These are phyloP conservation scores for Blastobotrys parvus DNA, from an alignment of 805 yeast species.

Conservation along the genomic window DNA sequence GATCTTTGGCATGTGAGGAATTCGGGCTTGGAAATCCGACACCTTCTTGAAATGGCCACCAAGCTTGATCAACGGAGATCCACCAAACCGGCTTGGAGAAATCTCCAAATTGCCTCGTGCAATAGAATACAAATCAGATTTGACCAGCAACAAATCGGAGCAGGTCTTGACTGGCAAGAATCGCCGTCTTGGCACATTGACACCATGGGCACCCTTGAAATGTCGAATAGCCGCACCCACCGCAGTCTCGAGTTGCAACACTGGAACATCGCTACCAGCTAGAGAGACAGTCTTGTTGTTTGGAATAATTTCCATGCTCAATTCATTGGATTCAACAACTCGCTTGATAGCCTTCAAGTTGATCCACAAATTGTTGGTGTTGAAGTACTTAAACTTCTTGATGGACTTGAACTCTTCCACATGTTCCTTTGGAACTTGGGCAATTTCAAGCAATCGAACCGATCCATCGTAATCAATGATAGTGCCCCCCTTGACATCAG, in stretches of 20 bases:
- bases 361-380: conserved; percentile 97
- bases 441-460: conserved; percentile 90
- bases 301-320: conserved; percentile 92
- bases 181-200: conserved; percentile 95
- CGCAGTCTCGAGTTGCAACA: conserved; percentile 94
- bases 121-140: conserved; percentile 85
- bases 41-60: conserved; percentile 97
- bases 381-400: conserved; percentile 96
- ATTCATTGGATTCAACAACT: conserved; percentile 72
- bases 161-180: conserved; percentile 97
- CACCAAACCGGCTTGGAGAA: conserved; percentile 81
- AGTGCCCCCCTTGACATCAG: conserved; percentile 99
- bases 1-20: conserved; percentile 92
- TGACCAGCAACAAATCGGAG: conserved; percentile 87
- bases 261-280: conserved; percentile 71
- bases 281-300: conserved; percentile 81
- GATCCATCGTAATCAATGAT: conserved; percentile 91
- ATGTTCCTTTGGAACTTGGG: conserved; percentile 98
- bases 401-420: conserved; percentile 96
- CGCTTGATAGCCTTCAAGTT: conserved; percentile 90
- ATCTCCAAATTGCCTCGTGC: conserved; percentile 85
- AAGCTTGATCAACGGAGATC: conserved; percentile 88
- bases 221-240: conserved; percentile 98
- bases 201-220: conserved; percentile 92
- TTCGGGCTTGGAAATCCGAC: conserved; percentile 77